Percentiles rank a stretch among this genome's conserved stretches.
phyloP scores from a whole-genome alignment of 768 basidiomycete genomes.

The Naganishia friedmannii region DNA sequence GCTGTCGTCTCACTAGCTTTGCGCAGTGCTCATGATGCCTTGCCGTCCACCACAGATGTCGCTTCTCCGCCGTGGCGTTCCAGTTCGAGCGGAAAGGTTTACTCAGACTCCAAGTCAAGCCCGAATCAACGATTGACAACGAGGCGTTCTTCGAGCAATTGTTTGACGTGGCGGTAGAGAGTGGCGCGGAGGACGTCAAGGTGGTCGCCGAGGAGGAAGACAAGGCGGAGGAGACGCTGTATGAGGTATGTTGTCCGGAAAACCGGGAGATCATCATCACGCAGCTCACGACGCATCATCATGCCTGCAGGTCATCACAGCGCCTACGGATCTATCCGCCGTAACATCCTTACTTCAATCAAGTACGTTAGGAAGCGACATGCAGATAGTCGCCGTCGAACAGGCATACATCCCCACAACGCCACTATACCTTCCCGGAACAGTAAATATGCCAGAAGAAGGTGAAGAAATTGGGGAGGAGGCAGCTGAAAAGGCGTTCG shows the following conservation, averaged over 20 bases:
- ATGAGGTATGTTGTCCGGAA: slow-evolving; percentile 14
- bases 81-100: slow-evolving; percentile 47
- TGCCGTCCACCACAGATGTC: slow-evolving; percentile 32
- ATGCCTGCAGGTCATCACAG: slow-evolving; percentile 35
- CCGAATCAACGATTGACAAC: slow-evolving; percentile 3
- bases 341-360: slow-evolving; percentile 31
- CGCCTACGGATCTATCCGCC: slow-evolving; percentile 28
- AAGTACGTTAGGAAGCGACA: slow-evolving; percentile 6
- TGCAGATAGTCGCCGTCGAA: slow-evolving; percentile 39
- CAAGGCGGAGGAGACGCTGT: neutral
- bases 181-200: slow-evolving; percentile 48
- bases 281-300: neutral
- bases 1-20: neutral
- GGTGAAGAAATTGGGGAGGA: slow-evolving; percentile 41
- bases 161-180: slow-evolving; percentile 46
- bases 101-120: slow-evolving; percentile 34
- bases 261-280: neutral
- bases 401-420: slow-evolving; percentile 40
- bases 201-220: slow-evolving; percentile 37
- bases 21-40: neutral
- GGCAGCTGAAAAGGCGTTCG: slow-evolving; percentile 36
- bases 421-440: slow-evolving; percentile 32
- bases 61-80: slow-evolving; percentile 44
- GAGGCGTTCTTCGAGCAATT: slow-evolving; percentile 41
- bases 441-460: slow-evolving; percentile 25